These are phyloP conservation scores for Grosmannia huntii DNA, from an alignment of 2,329 filamentous ascomycete genomes.

Conservation along the genomic window DNA sequence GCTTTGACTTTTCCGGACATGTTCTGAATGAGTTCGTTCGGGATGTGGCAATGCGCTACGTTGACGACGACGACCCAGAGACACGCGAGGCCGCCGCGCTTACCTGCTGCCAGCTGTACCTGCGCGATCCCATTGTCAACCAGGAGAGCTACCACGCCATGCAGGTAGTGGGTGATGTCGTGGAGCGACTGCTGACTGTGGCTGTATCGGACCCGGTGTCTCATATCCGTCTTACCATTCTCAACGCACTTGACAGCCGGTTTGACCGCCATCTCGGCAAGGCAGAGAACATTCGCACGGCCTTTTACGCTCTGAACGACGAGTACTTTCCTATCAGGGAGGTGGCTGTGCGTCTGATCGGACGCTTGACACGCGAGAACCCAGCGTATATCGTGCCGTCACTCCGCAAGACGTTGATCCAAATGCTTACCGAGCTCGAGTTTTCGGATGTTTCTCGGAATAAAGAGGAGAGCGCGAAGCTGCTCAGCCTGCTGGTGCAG, in stretches of 20 bases:
- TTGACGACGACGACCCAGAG: slow-evolving; percentile 88
- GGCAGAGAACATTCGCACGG: slow-evolving; percentile 88
- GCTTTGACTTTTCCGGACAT: slow-evolving; percentile 88
- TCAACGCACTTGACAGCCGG: slow-evolving; percentile 78
- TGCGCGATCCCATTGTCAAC: slow-evolving; percentile 92
- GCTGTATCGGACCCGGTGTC: slow-evolving; percentile 86
- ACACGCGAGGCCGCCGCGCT: slow-evolving; percentile 89
- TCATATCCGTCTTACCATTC: slow-evolving; percentile 76
- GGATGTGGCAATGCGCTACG: slow-evolving; percentile 95
- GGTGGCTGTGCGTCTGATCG: slow-evolving; percentile 91
- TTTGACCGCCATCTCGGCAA: slow-evolving; percentile 97
- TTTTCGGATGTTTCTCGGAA: slow-evolving; percentile 89
- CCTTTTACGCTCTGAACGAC: slow-evolving; percentile 93
- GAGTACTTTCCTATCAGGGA: slow-evolving; percentile 87
- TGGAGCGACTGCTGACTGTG: slow-evolving; percentile 89
- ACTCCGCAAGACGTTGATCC: slow-evolving; percentile 84
- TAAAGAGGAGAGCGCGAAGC: slow-evolving; percentile 90
- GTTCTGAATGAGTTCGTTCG: slow-evolving; percentile 97
- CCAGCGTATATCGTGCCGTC: slow-evolving; percentile 97
- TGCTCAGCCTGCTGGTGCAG: slow-evolving; percentile 83
- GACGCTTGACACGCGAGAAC: slow-evolving; percentile 78
- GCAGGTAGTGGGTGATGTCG: slow-evolving; percentile 94
- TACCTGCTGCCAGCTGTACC: slow-evolving; percentile 95
- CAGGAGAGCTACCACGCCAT: slow-evolving; percentile 96
- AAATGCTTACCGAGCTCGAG: slow-evolving; percentile 89